A percentile compares a stretch with the other conserved stretches of the same genome.
These are phyloP conservation scores for Irpex sp. DNA, from an alignment of 1,284 basidiomycete genomes.

Conservation along the genomic window DNA sequence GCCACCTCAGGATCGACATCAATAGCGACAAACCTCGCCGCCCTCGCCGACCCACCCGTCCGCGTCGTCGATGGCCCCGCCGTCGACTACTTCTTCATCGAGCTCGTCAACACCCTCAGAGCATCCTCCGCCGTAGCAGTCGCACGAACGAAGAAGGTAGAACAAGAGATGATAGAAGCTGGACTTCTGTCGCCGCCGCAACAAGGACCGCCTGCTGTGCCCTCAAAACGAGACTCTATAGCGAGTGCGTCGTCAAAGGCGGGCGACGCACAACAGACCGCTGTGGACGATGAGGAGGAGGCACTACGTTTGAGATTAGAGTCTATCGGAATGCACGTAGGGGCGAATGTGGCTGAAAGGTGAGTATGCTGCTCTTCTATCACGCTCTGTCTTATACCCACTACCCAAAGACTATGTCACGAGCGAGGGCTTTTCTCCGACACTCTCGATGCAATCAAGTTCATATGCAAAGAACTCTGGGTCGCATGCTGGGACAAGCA, in stretches of 20 bases:
- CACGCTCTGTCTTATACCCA: not conserved
- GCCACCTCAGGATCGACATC: conserved; percentile 26
- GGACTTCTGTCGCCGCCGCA: conserved; percentile 54
- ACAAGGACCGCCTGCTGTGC: conserved; percentile 31
- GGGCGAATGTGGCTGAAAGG: conserved; percentile 83
- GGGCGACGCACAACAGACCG: conserved; percentile 12
- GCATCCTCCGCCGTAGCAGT: conserved; percentile 68
- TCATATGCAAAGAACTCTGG: conserved; percentile 96
- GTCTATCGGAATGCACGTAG: conserved; percentile 81
- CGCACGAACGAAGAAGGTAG: conserved; percentile 55
- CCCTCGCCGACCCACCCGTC: conserved; percentile 55
- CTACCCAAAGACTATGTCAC: conserved; percentile 55
- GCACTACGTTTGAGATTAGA: conserved; percentile 69
- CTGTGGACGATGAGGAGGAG: conserved; percentile 67
- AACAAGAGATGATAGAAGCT: conserved; percentile 70
- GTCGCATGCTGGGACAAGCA: conserved; percentile 85
- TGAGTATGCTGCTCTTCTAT: conserved; percentile 29
- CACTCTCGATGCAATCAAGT: conserved; percentile 89
- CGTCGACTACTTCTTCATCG: conserved; percentile 83
- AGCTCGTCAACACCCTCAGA: conserved; percentile 67
- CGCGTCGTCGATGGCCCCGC: conserved; percentile 67
- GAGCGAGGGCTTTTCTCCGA: conserved; percentile 74
- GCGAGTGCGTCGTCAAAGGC: conserved; percentile 38
- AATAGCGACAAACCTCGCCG: conserved; percentile 34
- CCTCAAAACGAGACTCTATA: conserved; percentile 44